Evolutionary conservation across 1,139 yeast genomes (phyloP), one percentile per base, ranked within the genome.

Genomic region (Hyphopichia fennica): DNA sequence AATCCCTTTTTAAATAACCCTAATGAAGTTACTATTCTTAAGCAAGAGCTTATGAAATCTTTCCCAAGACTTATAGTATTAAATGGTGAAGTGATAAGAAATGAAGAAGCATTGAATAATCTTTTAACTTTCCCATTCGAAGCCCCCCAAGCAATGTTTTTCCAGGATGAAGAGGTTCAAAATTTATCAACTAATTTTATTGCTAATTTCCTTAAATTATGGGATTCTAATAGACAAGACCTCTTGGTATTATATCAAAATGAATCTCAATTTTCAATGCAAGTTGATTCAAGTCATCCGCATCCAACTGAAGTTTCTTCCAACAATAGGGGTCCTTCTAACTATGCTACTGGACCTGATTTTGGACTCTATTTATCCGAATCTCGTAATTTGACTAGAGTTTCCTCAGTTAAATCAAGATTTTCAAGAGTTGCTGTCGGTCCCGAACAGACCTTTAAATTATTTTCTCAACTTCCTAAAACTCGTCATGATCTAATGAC

Each of bases 241-340:
- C 69, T 93, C 39, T 61, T 85, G 62, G 77, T 78, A 33, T 69
- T 93, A 34, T 93, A 93, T 59, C 90, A 95, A 45, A 79, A 79
- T 40, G 86, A 85, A 54, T 89, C 97, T 0, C 90, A 87, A 56
- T 91, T 93, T 55, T 89, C 97, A 1, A 62, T 87, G 55, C 81
- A 73, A 56, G 75, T 76, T 27, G 84, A 79, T 54, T 61, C 80
- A 7, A 56, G 77, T 1, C 81, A 75, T 49, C 62, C 83, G 70
- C 54, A 77, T 73, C 42, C 81, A 67, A 58, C 73, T 71, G 52
- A 59, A 34, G 35, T 45, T 25, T 70, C 41, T 31, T 75, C 41
- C 63, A 72, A 37, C 57, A 55, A 45, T 54, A 44, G 38, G n/a
- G 25, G 18, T 13, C 38, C 40, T 8, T 25, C 36, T 10, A 33